Base-by-base conservation (phyloP, 164 flowering plant species). In the Dillenia turbinata region DNA sequence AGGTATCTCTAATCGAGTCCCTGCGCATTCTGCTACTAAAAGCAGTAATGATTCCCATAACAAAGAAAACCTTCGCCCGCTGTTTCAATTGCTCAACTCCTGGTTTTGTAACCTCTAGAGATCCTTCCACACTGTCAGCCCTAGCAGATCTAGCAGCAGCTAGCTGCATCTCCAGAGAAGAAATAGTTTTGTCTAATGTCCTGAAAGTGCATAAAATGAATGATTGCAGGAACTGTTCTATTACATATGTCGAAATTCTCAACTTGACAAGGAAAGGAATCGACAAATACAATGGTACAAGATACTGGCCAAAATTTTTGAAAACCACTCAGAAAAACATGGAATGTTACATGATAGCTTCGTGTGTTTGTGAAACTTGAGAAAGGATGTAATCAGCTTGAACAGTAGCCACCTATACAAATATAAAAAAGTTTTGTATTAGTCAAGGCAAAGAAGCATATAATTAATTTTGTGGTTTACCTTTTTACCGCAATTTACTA, bases 31-130 rank as follows among this genome's bases (percentile, higher is more conserved):
- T 82, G 75, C 96, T 94, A 71, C 95, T 89, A 72, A 94, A 94
- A 45, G 95, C 97, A 44, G 98, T 94, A 33, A 84, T 86, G 62
- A 94, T 91, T 75, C 99, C 99, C 92, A 93, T 87, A 10, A 91
- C 96, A 69, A 79, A 83, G 77, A 94, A 86, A 71, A 81, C 81
- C 68, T 83, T 90, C 46, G 61, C 84, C 7, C 84, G 84, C 44
- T 79, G 75, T 56, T 68, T 81, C 49, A 68, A 61, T 45, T 51
- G 72, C 62, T 78, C 78, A 10, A 52, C 51, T 70, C 66, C 77
- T 47, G 61, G 54, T 47, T 70, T 77, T 62, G 67, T 59, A 62
- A 57, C 75, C 49, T 59, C 33, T 49, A 81, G 78, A 66, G 90
- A 77, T 73, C 65, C 75, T 50, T 77, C 83, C 14, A 66, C 76